Conservation (phyloP, 768 basidiomycete genomes). For the Cyclocybe cylindracea region DNA sequence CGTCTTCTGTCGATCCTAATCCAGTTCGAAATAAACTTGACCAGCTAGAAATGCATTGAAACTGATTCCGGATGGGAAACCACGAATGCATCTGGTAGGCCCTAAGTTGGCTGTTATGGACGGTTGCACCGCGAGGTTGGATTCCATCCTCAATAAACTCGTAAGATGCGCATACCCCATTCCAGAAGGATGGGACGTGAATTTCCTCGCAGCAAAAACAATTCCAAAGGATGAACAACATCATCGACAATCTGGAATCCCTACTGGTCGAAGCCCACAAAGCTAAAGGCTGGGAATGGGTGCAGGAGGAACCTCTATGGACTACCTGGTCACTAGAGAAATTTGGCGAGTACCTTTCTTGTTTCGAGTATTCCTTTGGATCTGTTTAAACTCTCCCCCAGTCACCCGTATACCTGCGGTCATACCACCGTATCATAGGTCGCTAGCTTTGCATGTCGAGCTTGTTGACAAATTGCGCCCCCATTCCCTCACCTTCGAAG, state of each 20-base stretch:
- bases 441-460: conserved; percentile 55
- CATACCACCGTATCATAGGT: conserved; percentile 66
- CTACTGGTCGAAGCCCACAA: conserved; percentile 71
- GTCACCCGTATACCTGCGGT: conserved; percentile 58
- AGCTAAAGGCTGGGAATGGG: conserved; percentile 73
- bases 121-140: conserved; percentile 57
- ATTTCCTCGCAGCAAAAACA: conserved; percentile 57
- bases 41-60: conserved; percentile 62
- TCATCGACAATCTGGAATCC: conserved; percentile 65
- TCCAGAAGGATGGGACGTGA: not conserved
- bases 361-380: not conserved
- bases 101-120: conserved; percentile 75
- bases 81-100: conserved; percentile 58
- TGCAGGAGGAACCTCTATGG: conserved; percentile 74
- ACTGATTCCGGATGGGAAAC: conserved; percentile 54
- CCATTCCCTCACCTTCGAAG: conserved; percentile 72
- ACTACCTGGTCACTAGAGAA: conserved; percentile 79
- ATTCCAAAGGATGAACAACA: conserved; percentile 63
- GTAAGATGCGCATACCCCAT: conserved; percentile 40
- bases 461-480: conserved; percentile 59
- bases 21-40: conserved; percentile 1
- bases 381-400: not conserved
- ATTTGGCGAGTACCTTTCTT: conserved; percentile 53
- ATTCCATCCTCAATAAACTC: conserved; percentile 59
- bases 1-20: conserved; percentile 23